Conservation (phyloP, 129 eudicot species). For the Solidago caesia region DNA sequence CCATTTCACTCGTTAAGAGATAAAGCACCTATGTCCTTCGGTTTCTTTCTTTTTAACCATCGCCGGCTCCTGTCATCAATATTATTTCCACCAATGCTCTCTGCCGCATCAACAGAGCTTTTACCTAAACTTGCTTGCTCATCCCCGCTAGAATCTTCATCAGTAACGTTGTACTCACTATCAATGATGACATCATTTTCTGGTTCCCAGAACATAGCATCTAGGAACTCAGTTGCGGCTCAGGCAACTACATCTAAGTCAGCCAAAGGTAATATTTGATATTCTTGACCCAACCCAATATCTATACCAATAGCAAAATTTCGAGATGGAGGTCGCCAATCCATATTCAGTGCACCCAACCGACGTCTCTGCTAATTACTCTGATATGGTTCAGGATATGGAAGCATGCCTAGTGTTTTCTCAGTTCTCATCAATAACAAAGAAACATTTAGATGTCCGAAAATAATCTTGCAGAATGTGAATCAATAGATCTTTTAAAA, state of each 20-base stretch:
- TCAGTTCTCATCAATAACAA: conserved; percentile 8
- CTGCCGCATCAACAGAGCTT: conserved; percentile 54
- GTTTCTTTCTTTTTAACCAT: conserved; percentile 69
- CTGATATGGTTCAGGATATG: conserved; percentile 93
- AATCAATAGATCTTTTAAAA: neutral
- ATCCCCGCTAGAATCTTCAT: conserved; percentile 61
- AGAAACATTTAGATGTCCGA: neutral
- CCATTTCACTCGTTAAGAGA: neutral
- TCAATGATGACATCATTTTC: conserved; percentile 72
- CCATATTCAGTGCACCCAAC: conserved; percentile 76
- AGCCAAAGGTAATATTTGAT: conserved; percentile 74
- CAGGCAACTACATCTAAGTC: conserved; percentile 69
- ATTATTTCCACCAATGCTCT: conserved; percentile 37
- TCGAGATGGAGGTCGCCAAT: conserved; percentile 84
- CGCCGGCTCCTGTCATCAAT: conserved; percentile 47
- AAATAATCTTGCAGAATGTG: neutral
- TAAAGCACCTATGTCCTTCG: conserved; percentile 46
- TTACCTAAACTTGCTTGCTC: conserved; percentile 50
- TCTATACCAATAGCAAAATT: conserved; percentile 78
- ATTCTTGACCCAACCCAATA: conserved; percentile 79
- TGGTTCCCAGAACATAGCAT: conserved; percentile 82
- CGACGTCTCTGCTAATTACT: conserved; percentile 82
- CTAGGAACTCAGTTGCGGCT: conserved; percentile 72
- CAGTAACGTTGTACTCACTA: conserved; percentile 74
- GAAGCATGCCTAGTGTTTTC: conserved; percentile 75